Base-by-base conservation (phyloP, 176 grass and related monocot genomes). In the Coix lacrymajobi region DNA sequence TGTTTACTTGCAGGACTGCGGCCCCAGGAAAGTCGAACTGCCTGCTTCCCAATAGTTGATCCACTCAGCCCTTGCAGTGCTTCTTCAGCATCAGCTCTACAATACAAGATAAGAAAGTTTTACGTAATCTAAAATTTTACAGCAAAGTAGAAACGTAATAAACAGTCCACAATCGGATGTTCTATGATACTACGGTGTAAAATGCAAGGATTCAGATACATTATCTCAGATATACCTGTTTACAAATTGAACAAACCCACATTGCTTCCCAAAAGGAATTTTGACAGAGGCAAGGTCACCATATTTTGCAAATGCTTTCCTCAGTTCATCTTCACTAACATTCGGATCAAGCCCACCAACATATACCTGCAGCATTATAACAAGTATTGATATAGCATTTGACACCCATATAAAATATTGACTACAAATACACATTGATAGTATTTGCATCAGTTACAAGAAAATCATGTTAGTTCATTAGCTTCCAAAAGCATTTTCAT, bases 81-180 rank as follows among this genome's bases (percentile, higher is more conserved):
- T 90, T 95, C 96, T 93, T 98, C 96, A 11, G 96, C 92, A 90
- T 94, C 88, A 82, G 88, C 88, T 91, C 96, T 98, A 66, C 33
- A 84, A 71, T 65, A 70, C 2, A 60, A 85, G 30, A 19, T 10
- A 73, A 61, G 7, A 4, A 41, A 6, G 31, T 40, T 40, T 83
- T 20, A 69, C 58, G 57, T 12, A 70, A 78, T 76, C 22, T 71
- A 19, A 64, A 68, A 82, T 71, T n/a, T 38, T 48, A 31, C 16
- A 82, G 37, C 5, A 66, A 73, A 58, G 54, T 58, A 75, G 49
- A 64, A 25, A 16, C 8, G 8, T 22, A 44, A 71, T 57, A 77
- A 66, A 40, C 63, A 83, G 15, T 43, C 60, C 54, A 62, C 26
- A 34, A 65, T 68, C 0, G 30, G 64, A 31, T 63, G 19, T 29